These are phyloP conservation scores for Vaccinium myrtillus DNA, from an alignment of 148 eudicot genomes.

Conservation along the genomic window DNA sequence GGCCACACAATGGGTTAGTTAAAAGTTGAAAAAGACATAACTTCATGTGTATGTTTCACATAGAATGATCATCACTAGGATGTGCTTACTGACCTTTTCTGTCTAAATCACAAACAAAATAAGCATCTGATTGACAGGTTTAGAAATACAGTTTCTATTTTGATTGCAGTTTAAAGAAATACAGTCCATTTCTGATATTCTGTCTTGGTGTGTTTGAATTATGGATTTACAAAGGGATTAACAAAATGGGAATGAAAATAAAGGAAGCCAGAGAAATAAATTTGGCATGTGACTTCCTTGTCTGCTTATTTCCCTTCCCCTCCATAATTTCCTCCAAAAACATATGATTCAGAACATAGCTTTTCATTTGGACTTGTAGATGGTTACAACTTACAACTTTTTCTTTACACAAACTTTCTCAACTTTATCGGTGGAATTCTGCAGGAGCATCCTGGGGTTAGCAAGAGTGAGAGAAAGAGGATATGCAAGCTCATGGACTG, in stretches of 20 bases:
- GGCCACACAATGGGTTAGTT: neutral
- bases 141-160: neutral
- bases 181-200: neutral
- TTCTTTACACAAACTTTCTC: neutral
- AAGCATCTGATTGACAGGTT: neutral
- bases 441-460: conserved; percentile 89
- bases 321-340: neutral
- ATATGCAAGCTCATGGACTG: conserved; percentile 88
- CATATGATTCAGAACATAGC: neutral
- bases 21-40: neutral
- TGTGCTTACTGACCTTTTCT: neutral
- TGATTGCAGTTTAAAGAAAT: neutral
- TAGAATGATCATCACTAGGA: neutral
- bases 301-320: neutral
- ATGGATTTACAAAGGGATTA: neutral
- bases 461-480: conserved; percentile 82
- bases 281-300: neutral
- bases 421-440: neutral
- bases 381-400: neutral
- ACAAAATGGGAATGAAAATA: neutral
- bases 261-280: neutral
- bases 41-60: neutral
- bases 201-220: neutral
- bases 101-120: neutral
- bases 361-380: neutral